Percentiles rank a stretch among this genome's conserved stretches.
Evolutionary conservation across 148 eudicot genomes (phyloP).

Genomic region (Rhododendron molle): DNA sequence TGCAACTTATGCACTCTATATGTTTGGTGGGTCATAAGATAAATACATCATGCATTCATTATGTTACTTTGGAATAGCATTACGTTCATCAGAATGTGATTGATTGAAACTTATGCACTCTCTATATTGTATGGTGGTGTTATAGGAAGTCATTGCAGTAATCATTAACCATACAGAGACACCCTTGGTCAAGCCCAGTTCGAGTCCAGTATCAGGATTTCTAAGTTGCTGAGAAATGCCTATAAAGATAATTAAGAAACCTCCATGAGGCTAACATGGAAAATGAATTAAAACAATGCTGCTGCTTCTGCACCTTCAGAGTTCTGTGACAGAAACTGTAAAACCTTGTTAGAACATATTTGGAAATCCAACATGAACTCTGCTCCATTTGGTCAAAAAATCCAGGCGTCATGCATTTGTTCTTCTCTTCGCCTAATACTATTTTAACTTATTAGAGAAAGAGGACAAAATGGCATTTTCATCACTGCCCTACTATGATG

Average conservation of each 20-base stretch:
- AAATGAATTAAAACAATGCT: neutral
- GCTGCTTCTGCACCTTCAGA: neutral
- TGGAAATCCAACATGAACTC: neutral
- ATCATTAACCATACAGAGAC: neutral
- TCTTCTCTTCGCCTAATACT: neutral
- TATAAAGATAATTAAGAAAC: neutral
- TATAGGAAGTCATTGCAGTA: neutral
- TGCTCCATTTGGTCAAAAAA: constrained; percentile 3
- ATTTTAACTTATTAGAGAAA: neutral
- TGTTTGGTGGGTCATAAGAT: neutral
- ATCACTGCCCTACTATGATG: neutral
- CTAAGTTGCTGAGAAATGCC: neutral
- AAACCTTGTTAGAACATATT: neutral
- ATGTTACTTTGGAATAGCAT: neutral
- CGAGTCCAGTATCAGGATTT: neutral
- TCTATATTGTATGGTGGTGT: neutral
- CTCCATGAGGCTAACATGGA: neutral
- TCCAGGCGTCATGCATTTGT: neutral
- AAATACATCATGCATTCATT: neutral
- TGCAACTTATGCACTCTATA: neutral
- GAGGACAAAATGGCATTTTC: neutral
- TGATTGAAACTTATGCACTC: neutral
- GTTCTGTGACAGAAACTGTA: neutral
- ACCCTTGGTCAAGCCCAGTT: neutral
- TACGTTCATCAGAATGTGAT: neutral